These are phyloP conservation scores for Suhomyces prunicola DNA, from an alignment of 805 yeast species.

Conservation along the genomic window DNA sequence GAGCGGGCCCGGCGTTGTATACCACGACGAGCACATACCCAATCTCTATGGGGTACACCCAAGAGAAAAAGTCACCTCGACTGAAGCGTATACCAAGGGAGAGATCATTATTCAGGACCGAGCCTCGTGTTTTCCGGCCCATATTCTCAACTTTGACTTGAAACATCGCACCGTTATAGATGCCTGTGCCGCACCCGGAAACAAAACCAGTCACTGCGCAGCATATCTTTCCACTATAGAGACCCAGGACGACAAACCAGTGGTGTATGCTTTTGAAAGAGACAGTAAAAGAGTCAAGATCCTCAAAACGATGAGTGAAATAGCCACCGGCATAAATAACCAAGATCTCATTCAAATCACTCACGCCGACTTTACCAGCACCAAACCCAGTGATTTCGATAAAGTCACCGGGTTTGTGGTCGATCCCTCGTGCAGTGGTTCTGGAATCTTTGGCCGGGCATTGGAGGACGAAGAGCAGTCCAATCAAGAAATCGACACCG, in stretches of 20 bases:
- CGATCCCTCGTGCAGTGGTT: conserved; percentile 97
- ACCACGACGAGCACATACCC: conserved; percentile 70
- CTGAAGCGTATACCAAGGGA: conserved; percentile 72
- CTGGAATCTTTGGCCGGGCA: conserved; percentile 94
- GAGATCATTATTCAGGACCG: conserved; percentile 89
- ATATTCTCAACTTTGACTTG: conserved; percentile 59
- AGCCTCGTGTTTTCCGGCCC: conserved; percentile 95
- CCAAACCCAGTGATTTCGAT: conserved; percentile 55
- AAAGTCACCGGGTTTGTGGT: conserved; percentile 79
- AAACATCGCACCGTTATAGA: conserved; percentile 70
- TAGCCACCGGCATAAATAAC: conserved; percentile 47
- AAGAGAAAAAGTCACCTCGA: conserved; percentile 60
- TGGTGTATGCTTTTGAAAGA: conserved; percentile 83
- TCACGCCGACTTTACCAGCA: conserved; percentile 63
- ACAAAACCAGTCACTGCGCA: conserved; percentile 92
- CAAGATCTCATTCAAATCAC: conserved; percentile 45
- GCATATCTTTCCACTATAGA: conserved; percentile 45
- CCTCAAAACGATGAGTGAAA: conserved; percentile 70
- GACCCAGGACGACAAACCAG: conserved; percentile 15
- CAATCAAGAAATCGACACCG: conserved; percentile 45
- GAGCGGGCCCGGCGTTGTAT: conserved; percentile 53
- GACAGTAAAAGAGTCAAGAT: conserved; percentile 70
- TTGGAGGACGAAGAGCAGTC: conserved; percentile 55
- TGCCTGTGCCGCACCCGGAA: conserved; percentile 98
- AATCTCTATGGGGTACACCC: conserved; percentile 82